These are phyloP conservation scores for Trichosporon coremiiforme DNA, from an alignment of 1,284 basidiomycete genomes.

Conservation along the genomic window DNA sequence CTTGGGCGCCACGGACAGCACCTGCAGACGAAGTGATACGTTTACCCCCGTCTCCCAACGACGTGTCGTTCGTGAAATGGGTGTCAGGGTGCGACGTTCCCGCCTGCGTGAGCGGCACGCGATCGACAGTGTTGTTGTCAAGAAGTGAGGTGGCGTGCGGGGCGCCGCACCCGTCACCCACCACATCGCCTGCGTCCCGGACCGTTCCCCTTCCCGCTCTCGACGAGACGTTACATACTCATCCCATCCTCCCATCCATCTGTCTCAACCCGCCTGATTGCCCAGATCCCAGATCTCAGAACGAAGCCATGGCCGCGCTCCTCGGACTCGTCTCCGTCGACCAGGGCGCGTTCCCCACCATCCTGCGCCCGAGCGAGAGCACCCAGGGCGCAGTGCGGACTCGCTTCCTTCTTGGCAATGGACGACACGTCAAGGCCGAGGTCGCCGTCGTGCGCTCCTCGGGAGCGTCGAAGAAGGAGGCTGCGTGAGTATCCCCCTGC, in stretches of 20 bases:
- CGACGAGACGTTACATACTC: not conserved
- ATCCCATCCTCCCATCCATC: not conserved
- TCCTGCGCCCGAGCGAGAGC: constrained; percentile 6
- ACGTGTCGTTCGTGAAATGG: not conserved
- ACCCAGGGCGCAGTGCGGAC: constrained; percentile 48
- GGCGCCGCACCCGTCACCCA: not conserved
- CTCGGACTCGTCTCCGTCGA: constrained; percentile 7
- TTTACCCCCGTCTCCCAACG: not conserved
- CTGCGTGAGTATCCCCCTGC: constrained; percentile 36
- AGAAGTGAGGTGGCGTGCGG: constrained; percentile 8
- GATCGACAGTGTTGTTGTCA: constrained; percentile 3
- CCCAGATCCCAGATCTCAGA: not conserved
- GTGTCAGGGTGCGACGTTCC: not conserved
- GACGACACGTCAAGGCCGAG: constrained; percentile 35
- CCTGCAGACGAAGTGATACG: not conserved
- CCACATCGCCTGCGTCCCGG: not conserved
- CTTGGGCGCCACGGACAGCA: too few species aligned
- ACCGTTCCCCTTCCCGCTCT: not conserved
- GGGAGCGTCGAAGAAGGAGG: constrained; percentile 25
- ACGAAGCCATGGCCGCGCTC: not conserved
- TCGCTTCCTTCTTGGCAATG: constrained; percentile 56
- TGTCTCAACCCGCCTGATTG: not conserved
- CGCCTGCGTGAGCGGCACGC: not conserved
- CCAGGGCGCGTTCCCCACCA: constrained; percentile 5
- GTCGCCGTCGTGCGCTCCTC: constrained; percentile 32